These are phyloP conservation scores for Vitis hybrid DNA, from an alignment of 177 flowering plant species.

Conservation along the genomic window DNA sequence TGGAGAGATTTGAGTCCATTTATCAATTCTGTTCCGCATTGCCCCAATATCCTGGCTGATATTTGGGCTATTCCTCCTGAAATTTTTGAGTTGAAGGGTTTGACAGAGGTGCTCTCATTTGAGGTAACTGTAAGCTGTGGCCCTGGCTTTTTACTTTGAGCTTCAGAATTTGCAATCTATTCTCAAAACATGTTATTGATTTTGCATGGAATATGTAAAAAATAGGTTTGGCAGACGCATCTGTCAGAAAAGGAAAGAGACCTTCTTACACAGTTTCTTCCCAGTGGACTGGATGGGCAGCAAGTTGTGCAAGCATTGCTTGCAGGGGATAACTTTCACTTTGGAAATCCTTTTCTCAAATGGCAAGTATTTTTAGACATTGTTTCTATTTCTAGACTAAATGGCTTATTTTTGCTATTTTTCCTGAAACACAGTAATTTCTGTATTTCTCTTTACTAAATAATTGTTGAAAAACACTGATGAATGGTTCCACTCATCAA, in stretches of 20 bases:
- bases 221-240: constrained; percentile 70
- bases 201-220: constrained; percentile 5
- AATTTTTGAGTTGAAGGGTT: constrained; percentile 56
- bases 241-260: constrained; percentile 70
- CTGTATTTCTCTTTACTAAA: not conserved
- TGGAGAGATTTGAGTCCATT: constrained; percentile 59
- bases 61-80: constrained; percentile 58
- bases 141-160: not conserved
- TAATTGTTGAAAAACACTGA: not conserved
- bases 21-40: constrained; percentile 33
- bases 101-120: constrained; percentile 59
- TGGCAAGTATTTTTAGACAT: constrained; percentile 45
- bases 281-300: constrained; percentile 50
- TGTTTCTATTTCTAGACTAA: not conserved
- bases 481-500: not conserved
- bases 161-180: not conserved
- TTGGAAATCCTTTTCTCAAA: constrained; percentile 75
- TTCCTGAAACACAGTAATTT: not conserved
- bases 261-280: constrained; percentile 69
- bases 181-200: constrained; percentile 4
- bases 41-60: constrained; percentile 54
- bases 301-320: constrained; percentile 59
- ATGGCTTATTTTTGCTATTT: not conserved
- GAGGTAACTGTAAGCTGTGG: constrained; percentile 48
- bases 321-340: constrained; percentile 65